Evolutionary conservation across 164 flowering plant species (phyloP).

Genomic region (Aristolochia fimbriata): DNA sequence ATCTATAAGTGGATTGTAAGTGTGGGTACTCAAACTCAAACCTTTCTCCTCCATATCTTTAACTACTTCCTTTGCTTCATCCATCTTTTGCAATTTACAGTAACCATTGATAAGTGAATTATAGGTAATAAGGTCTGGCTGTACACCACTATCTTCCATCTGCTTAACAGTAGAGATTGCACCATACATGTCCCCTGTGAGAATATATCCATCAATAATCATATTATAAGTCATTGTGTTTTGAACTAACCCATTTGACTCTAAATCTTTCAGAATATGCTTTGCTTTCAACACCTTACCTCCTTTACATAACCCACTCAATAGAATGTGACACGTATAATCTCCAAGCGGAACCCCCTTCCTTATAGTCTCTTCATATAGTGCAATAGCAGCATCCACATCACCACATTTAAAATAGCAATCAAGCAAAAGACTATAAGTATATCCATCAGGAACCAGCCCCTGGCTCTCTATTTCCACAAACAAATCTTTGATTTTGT

Average conservation of each 20-base stretch:
- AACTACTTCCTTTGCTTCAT: slow-evolving; percentile 44
- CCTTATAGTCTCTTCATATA: slow-evolving; percentile 26
- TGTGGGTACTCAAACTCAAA: slow-evolving; percentile 32
- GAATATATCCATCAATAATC: slow-evolving; percentile 50
- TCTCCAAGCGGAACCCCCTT: slow-evolving; percentile 33
- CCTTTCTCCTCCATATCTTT: slow-evolving; percentile 44
- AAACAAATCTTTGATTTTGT: slow-evolving; percentile 30
- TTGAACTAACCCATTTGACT: slow-evolving; percentile 31
- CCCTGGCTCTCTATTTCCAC: slow-evolving; percentile 45
- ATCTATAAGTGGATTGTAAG: slow-evolving; percentile 50
- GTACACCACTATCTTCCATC: slow-evolving; percentile 41
- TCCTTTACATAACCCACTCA: slow-evolving; percentile 56
- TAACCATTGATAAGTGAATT: slow-evolving; percentile 42
- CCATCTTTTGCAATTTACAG: slow-evolving; percentile 41
- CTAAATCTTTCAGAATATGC: slow-evolving; percentile 30
- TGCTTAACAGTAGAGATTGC: slow-evolving; percentile 27
- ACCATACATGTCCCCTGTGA: slow-evolving; percentile 23
- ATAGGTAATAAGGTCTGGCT: slow-evolving; percentile 35
- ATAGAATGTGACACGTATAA: slow-evolving; percentile 35
- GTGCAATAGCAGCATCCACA: slow-evolving; percentile 27
- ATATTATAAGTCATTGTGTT: slow-evolving; percentile 40
- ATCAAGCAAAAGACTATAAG: slow-evolving; percentile 47
- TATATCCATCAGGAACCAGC: slow-evolving; percentile 48
- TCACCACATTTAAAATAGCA: slow-evolving; percentile 31
- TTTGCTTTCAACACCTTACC: slow-evolving; percentile 49